Percentiles rank a stretch among this genome's conserved stretches.
phyloP scores from a whole-genome alignment of 768 basidiomycete species.

The Pisolithus marmoratus region DNA sequence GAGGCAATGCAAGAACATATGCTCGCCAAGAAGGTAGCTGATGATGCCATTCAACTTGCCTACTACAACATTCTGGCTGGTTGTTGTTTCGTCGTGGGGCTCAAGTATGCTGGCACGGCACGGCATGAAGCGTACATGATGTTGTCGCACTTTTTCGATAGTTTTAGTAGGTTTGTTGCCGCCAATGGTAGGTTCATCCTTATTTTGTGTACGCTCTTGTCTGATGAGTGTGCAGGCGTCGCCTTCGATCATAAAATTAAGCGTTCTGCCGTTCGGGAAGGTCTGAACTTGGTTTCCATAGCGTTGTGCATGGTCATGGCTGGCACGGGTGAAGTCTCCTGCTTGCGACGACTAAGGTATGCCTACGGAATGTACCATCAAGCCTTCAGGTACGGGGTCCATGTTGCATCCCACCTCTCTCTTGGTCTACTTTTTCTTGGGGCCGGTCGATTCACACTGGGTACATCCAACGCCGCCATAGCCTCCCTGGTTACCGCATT shows the following conservation, averaged over 20 bases:
- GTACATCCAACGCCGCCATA: slow-evolving; percentile 87
- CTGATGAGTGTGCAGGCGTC: slow-evolving; percentile 40
- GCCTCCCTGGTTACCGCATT: slow-evolving; percentile 87
- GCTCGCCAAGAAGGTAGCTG: slow-evolving; percentile 40
- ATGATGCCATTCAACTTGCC: slow-evolving; percentile 79
- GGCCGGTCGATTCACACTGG: slow-evolving; percentile 85
- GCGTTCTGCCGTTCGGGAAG: slow-evolving; percentile 80
- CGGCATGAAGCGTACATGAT: slow-evolving; percentile 82
- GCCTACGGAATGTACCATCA: slow-evolving; percentile 83
- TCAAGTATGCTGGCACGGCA: slow-evolving; percentile 94
- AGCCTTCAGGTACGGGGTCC: slow-evolving; percentile 78
- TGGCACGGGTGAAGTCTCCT: slow-evolving; percentile 91
- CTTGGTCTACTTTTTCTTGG: slow-evolving; percentile 91
- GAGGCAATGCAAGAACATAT: slow-evolving; percentile 51
- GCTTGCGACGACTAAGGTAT: slow-evolving; percentile 79
- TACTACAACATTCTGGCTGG: slow-evolving; percentile 90
- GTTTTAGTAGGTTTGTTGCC: slow-evolving; percentile 66
- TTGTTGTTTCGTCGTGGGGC: slow-evolving; percentile 83
- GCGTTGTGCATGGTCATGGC: slow-evolving; percentile 94
- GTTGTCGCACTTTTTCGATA: slow-evolving; percentile 77
- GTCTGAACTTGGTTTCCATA: slow-evolving; percentile 81
- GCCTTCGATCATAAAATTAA: slow-evolving; percentile 87
- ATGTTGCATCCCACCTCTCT: slow-evolving; percentile 86
- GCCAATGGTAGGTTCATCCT: slow-evolving; percentile 48
- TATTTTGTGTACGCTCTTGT: background rate